Evolutionary conservation across 2,329 filamentous ascomycete species (phyloP).

Genomic region (Coccinonectria pachysandricola): DNA sequence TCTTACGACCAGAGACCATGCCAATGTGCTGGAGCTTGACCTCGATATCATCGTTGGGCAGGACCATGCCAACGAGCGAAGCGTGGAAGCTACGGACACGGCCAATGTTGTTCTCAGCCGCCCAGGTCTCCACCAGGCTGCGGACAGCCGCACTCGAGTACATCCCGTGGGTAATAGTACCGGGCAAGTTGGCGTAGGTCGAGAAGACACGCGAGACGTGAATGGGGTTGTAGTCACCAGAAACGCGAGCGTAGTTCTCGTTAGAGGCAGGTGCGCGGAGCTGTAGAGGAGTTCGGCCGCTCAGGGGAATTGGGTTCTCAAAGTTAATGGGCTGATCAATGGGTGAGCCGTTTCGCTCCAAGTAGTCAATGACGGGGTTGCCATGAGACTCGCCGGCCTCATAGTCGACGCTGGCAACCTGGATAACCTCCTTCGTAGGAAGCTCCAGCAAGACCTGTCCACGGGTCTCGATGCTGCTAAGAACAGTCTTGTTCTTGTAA

Average conservation of each 20-base stretch:
- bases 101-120: constrained; percentile 95
- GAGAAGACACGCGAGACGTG: constrained; percentile 97
- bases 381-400: constrained; percentile 84
- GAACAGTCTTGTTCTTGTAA: constrained; percentile 91
- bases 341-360: constrained; percentile 79
- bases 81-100: constrained; percentile 97
- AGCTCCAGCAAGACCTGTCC: constrained; percentile 91
- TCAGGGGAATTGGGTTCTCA: constrained; percentile 92
- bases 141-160: constrained; percentile 96
- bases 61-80: constrained; percentile 94
- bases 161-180: constrained; percentile 98
- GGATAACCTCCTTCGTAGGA: constrained; percentile 92
- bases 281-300: constrained; percentile 78
- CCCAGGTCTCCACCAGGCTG: constrained; percentile 96
- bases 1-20: constrained; percentile 97
- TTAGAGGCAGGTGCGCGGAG: constrained; percentile 91
- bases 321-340: constrained; percentile 96
- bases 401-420: constrained; percentile 95
- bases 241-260: constrained; percentile 95
- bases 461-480: constrained; percentile 82
- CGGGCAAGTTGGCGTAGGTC: constrained; percentile 87
- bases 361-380: constrained; percentile 94
- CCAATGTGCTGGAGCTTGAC: constrained; percentile 94
- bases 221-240: constrained; percentile 97
- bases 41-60: constrained; percentile 89